A percentile compares a stretch with the other conserved stretches of the same genome.
phyloP scores from a whole-genome alignment of 2,329 filamentous ascomycete species.

The Metarhizium rileyi region DNA sequence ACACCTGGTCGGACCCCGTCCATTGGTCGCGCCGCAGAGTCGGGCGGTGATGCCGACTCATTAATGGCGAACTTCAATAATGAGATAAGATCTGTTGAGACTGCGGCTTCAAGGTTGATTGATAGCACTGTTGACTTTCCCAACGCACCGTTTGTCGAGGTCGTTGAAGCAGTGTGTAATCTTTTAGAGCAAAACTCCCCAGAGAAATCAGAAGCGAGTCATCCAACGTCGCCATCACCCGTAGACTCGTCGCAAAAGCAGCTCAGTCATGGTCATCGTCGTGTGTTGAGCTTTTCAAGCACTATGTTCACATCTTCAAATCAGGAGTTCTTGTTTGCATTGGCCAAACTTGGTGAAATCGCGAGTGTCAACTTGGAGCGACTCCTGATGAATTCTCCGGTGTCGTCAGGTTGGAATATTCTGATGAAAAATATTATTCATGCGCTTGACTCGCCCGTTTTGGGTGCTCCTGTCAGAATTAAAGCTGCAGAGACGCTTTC shows the following conservation, averaged over 20 bases:
- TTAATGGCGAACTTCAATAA: slow-evolving; percentile 59
- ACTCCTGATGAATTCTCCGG: slow-evolving; percentile 55
- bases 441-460: slow-evolving; percentile 36
- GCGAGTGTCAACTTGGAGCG: slow-evolving; percentile 67
- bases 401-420: slow-evolving; percentile 65
- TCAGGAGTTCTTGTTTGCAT: slow-evolving; percentile 55
- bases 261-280: slow-evolving; percentile 29
- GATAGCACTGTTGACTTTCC: slow-evolving; percentile 91
- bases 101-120: slow-evolving; percentile 74
- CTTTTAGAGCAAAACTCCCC: slow-evolving; percentile 44
- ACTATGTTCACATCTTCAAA: slow-evolving; percentile 38
- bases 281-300: slow-evolving; percentile 38
- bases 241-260: slow-evolving; percentile 25
- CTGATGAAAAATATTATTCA: slow-evolving; percentile 47
- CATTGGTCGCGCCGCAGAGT: slow-evolving; percentile 35
- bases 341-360: slow-evolving; percentile 65
- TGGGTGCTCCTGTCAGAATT: slow-evolving; percentile 42
- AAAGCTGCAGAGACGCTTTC: slow-evolving; percentile 57
- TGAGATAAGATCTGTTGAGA: slow-evolving; percentile 82
- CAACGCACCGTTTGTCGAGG: slow-evolving; percentile 67
- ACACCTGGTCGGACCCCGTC: slow-evolving; percentile 41
- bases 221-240: slow-evolving; percentile 12
- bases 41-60: slow-evolving; percentile 35
- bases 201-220: slow-evolving; percentile 12
- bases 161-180: slow-evolving; percentile 65